Conservation (phyloP, 2,329 filamentous ascomycete genomes). For the Ophiostoma populinum region DNA sequence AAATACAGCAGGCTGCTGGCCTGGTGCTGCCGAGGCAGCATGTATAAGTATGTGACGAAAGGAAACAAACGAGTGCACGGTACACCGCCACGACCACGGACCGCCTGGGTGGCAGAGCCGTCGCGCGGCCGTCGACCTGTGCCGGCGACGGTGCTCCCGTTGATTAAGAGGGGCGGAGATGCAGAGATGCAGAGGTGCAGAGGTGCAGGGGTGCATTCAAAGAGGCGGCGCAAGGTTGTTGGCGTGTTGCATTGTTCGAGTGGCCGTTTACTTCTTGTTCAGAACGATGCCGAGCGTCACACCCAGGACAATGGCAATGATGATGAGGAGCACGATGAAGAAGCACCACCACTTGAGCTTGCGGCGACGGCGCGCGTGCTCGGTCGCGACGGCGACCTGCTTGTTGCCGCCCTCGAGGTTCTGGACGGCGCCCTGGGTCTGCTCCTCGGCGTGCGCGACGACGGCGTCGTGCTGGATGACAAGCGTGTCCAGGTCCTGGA, state of each 20-base stretch:
- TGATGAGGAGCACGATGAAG: slow-evolving; percentile 39
- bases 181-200: too few species aligned
- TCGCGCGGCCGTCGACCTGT: too few species aligned
- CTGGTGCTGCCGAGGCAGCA: too few species aligned
- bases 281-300: slow-evolving; percentile 34
- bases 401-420: slow-evolving; percentile 53
- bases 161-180: too few species aligned
- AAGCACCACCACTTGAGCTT: slow-evolving; percentile 75
- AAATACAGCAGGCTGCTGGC: too few species aligned
- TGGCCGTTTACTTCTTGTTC: slow-evolving; percentile 4
- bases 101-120: too few species aligned
- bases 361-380: slow-evolving; percentile 46
- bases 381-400: slow-evolving; percentile 51
- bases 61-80: too few species aligned
- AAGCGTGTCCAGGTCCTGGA: slow-evolving; percentile 57
- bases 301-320: slow-evolving; percentile 35
- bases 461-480: slow-evolving; percentile 55
- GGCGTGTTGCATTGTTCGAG: not conserved
- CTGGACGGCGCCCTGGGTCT: slow-evolving; percentile 46
- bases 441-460: slow-evolving; percentile 43
- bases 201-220: too few species aligned
- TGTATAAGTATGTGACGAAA: not conserved
- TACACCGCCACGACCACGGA: too few species aligned
- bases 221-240: not conserved
- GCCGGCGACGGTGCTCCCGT: too few species aligned